Evolutionary conservation across 2,329 filamentous ascomycete genomes (phyloP).

Genomic region (Penicillium occitanis): DNA sequence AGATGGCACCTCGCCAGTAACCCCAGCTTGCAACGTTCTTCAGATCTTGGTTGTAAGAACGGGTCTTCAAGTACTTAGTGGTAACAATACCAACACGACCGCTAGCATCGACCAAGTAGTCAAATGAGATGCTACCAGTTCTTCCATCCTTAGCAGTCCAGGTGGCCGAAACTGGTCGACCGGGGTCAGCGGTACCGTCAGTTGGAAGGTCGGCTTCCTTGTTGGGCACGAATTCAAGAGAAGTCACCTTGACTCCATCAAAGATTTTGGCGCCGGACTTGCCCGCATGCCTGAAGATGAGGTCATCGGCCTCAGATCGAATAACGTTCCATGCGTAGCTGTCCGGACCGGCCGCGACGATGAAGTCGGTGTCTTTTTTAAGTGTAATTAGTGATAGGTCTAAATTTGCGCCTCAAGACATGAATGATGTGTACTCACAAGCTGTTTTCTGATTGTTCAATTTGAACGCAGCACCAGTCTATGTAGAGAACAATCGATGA

Average conservation of each 20-base stretch:
- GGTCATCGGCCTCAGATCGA: conserved; percentile 48
- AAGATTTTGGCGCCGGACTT: conserved; percentile 44
- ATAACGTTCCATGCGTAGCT: conserved; percentile 46
- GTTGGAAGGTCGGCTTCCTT: not conserved
- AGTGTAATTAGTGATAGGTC: not conserved
- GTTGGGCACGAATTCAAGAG: conserved; percentile 6
- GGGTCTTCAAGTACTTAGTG: conserved; percentile 8
- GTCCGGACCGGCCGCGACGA: conserved; percentile 37
- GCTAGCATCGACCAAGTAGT: not conserved
- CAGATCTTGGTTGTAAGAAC: conserved; percentile 10
- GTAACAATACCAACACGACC: not conserved
- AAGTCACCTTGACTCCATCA: conserved; percentile 40
- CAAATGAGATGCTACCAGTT: not conserved
- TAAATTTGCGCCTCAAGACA: not conserved
- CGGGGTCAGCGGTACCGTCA: not conserved
- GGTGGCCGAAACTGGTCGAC: not conserved
- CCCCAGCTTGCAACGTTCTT: conserved; percentile 16
- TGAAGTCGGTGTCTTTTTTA: conserved; percentile 46
- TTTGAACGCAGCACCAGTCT: not conserved
- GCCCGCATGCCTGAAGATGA: conserved; percentile 48
- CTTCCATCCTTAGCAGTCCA: not conserved
- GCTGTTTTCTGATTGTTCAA: not conserved
- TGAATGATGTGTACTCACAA: not conserved
- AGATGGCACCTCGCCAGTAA: not conserved
- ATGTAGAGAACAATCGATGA: not conserved